Evolutionary conservation across 2,329 filamentous ascomycete species (phyloP), one percentile per base, ranked within the genome.

Genomic region (Balansia obtecta): DNA sequence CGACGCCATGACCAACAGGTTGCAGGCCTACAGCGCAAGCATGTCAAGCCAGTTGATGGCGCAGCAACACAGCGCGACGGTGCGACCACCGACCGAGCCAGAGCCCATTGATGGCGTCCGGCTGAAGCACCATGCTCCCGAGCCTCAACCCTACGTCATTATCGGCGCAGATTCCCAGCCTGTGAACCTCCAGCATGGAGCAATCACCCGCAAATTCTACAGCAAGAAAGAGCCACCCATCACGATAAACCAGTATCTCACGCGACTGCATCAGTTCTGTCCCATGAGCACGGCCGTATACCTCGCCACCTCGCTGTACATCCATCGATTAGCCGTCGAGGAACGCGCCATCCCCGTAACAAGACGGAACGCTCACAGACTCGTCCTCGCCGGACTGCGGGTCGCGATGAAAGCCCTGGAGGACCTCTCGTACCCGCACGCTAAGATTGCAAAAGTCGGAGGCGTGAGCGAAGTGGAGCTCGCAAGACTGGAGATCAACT

Each of bases 381-480:
- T 97, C 8, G 75, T 95, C 33, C 76, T 98, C 15, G 90, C 88
- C 0, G 87, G 86, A 7, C 73, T 96, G 49, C 75, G 90, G 37
- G 86, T 96, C 3, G 89, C 91, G 13, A 93, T 90, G 79, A 98
- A 97, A 69, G 87, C 88, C 0, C 71, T 96, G n/a, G 91, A 98
- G 66, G 91, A 97, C 65, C 76, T 91, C 49, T 86, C 84, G 58
- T 95, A 94, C 68, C 80, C 87, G 9, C 91, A 96, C 68, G 76
- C 76, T 53, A 85, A 88, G 50, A 82, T 96, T 56, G 83, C 91
- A 16, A 85, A 83, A 56, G 90, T 97, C 1, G 91, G 93, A 41
- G 91, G 91, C 16, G 88, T 97, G 15, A 87, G 80, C 60, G 85
- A 87, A 62, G 71, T 73, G 16, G 89, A 97, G 67, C 75, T 98